Evolutionary conservation across 1,284 basidiomycete genomes (phyloP).

Genomic region (Somion occarium): DNA sequence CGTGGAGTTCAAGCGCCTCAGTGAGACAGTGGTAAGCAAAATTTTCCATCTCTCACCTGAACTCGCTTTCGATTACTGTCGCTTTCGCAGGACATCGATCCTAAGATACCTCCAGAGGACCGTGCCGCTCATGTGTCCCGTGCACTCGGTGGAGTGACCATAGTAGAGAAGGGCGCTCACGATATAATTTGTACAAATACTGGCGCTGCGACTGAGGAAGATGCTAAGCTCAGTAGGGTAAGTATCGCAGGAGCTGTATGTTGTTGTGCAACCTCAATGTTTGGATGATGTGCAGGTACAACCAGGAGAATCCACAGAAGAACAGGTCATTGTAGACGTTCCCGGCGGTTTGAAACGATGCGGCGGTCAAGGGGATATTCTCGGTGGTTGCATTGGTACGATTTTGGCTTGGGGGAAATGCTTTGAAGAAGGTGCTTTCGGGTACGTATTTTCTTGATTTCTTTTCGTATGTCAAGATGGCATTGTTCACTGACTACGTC

Average conservation of each 20-base stretch:
- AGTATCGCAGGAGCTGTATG: neutral
- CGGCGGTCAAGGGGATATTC: constrained; percentile 93
- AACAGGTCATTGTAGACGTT: constrained; percentile 61
- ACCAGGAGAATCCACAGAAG: constrained; percentile 36
- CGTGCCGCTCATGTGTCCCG: constrained; percentile 64
- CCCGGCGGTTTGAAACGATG: constrained; percentile 88
- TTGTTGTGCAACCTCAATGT: neutral
- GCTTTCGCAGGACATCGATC: constrained; percentile 46
- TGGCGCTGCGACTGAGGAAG: constrained; percentile 40
- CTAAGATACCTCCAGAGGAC: constrained; percentile 39
- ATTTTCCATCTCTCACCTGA: neutral
- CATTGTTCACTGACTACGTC: neutral
- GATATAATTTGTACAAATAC: constrained; percentile 72
- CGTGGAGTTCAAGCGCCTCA: constrained; percentile 87
- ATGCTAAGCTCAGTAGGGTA: constrained; percentile 23
- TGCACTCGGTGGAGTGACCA: constrained; percentile 80
- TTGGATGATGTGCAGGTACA: constrained; percentile 18
- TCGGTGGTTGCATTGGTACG: constrained; percentile 84
- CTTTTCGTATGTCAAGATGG: constrained; percentile 1
- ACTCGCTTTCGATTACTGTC: neutral
- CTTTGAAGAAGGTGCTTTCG: constrained; percentile 79
- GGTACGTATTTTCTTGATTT: constrained; percentile 34
- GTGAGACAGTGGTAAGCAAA: constrained; percentile 62
- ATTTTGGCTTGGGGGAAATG: constrained; percentile 94
- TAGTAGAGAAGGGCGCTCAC: constrained; percentile 84